Percentiles rank a stretch among this genome's conserved stretches.
phyloP scores from a whole-genome alignment of 2,329 filamentous ascomycete species.

The Aotearoamyces nothofagi region DNA sequence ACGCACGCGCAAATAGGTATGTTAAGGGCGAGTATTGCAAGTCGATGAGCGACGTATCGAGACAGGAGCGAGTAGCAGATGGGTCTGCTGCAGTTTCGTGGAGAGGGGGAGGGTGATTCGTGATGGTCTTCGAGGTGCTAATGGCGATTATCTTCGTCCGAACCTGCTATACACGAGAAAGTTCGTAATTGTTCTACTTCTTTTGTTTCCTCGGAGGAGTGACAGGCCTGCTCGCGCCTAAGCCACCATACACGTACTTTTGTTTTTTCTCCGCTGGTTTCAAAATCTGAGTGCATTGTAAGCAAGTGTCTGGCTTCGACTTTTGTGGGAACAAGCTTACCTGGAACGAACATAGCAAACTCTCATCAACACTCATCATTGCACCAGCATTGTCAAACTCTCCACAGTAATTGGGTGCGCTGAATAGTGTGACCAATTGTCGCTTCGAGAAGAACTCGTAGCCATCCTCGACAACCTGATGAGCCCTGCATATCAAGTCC shows the following conservation, averaged over 20 bases:
- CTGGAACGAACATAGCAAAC: constrained; percentile 97
- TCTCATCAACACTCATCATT: constrained; percentile 99
- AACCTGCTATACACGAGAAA: constrained; percentile 70
- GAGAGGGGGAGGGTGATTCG: constrained; percentile 1
- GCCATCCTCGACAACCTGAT: constrained; percentile 96
- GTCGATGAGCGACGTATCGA: constrained; percentile 1
- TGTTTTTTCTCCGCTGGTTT: constrained; percentile 99
- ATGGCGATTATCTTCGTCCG: constrained; percentile 65
- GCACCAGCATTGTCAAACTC: constrained; percentile 99
- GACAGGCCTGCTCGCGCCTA: constrained; percentile 54
- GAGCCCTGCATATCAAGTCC: constrained; percentile 96
- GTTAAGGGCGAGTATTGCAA: constrained; percentile 7
- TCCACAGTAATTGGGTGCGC: constrained; percentile 96
- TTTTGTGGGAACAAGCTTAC: constrained; percentile 26
- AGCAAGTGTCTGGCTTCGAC: too few relatives aligned
- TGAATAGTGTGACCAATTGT: constrained; percentile 93
- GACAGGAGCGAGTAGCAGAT: constrained; percentile 5
- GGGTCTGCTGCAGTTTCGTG: constrained; percentile 8
- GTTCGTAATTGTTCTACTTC: constrained; percentile 59
- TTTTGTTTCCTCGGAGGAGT: constrained; percentile 59
- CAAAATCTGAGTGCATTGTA: constrained; percentile 53
- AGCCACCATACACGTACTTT: constrained; percentile 84
- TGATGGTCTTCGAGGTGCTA: neutral
- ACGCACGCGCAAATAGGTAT: constrained; percentile 16
- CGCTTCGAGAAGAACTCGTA: constrained; percentile 99